Evolutionary conservation across 305 asterid genomes (phyloP).

Genomic region (Fraxinus albicans): DNA sequence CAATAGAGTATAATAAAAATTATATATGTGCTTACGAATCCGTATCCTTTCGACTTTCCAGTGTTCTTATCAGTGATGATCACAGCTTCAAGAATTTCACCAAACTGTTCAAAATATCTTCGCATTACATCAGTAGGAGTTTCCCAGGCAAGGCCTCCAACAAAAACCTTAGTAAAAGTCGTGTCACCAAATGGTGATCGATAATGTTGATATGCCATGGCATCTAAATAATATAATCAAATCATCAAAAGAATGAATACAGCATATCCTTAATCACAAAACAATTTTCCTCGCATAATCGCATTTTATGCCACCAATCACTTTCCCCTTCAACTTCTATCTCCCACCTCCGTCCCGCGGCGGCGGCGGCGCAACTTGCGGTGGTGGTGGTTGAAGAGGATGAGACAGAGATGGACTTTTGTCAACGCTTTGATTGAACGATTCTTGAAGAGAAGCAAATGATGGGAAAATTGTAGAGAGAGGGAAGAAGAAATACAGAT

Average conservation of each 20-base stretch:
- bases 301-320: neutral
- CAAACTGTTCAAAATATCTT: slow-evolving; percentile 72
- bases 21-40: slow-evolving; percentile 57
- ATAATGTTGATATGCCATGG: slow-evolving; percentile 85
- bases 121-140: slow-evolving; percentile 89
- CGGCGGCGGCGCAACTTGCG: neutral
- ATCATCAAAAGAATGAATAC: neutral
- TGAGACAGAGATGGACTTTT: neutral
- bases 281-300: neutral
- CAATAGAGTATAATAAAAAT: neutral
- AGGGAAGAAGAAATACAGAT: neutral
- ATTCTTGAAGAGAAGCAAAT: slow-evolving; percentile 1
- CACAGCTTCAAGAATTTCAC: slow-evolving; percentile 92
- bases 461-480: slow-evolving; percentile 23
- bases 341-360: neutral
- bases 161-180: slow-evolving; percentile 83
- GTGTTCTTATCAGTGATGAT: slow-evolving; percentile 90
- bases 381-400: neutral
- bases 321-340: neutral
- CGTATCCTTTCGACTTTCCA: slow-evolving; percentile 92
- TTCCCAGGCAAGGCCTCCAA: slow-evolving; percentile 98
- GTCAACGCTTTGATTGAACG: neutral
- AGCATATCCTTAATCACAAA: neutral
- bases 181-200: slow-evolving; percentile 98
- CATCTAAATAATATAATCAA: slow-evolving; percentile 15